phyloP scores from a whole-genome alignment of 768 basidiomycete genomes.

The Leccinum rimulosum region DNA sequence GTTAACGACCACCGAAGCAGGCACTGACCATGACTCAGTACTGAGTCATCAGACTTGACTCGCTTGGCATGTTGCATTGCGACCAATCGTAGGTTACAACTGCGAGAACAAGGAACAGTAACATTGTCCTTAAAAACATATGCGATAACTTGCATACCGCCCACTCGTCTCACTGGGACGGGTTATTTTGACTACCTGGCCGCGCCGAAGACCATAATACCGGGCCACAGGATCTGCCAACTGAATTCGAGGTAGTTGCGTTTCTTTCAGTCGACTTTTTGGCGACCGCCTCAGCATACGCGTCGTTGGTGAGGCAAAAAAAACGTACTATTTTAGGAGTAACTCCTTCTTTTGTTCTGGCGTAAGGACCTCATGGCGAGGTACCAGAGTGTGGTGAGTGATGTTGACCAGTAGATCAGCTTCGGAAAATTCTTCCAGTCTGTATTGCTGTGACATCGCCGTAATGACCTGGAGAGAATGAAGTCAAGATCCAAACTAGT shows the following conservation, averaged over 20 bases:
- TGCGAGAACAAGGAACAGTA: constrained; percentile 2
- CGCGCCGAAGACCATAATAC: constrained; percentile 93
- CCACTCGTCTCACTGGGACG: constrained; percentile 96
- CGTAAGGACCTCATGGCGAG: constrained; percentile 84
- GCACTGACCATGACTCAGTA: constrained; percentile 2
- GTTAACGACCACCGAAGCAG: background rate
- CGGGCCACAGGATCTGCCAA: constrained; percentile 96
- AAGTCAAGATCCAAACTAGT: background rate
- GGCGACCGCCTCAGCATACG: constrained; percentile 6
- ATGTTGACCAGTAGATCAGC: constrained; percentile 97
- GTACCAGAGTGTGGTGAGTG: constrained; percentile 92
- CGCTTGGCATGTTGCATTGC: constrained; percentile 3
- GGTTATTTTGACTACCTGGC: constrained; percentile 98
- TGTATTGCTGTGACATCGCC: constrained; percentile 83
- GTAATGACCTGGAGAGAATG: constrained; percentile 79
- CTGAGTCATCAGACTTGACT: constrained; percentile 1
- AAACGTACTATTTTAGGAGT: constrained; percentile 87
- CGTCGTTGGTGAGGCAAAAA: constrained; percentile 1
- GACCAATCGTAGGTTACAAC: constrained; percentile 11
- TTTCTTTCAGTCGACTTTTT: constrained; percentile 90
- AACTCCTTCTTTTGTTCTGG: constrained; percentile 83
- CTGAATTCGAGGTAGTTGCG: constrained; percentile 96
- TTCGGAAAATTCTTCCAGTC: constrained; percentile 95
- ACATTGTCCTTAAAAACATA: constrained; percentile 61
- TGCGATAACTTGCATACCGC: constrained; percentile 88